phyloP scores from a whole-genome alignment of 208 protist species.

The Trypanosoma mega region DNA sequence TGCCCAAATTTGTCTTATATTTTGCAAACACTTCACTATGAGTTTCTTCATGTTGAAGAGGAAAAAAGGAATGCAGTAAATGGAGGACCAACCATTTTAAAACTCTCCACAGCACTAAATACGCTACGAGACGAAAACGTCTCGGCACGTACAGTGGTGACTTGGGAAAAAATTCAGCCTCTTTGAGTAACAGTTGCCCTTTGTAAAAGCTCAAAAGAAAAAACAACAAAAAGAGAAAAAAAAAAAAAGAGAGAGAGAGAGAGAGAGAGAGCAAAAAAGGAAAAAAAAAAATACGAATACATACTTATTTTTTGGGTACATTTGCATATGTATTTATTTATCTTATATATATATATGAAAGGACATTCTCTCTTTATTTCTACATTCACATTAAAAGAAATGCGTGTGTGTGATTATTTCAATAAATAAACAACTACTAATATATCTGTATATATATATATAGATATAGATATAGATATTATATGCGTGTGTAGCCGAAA shows the following conservation, averaged over 20 bases:
- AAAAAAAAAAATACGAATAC: slow-evolving; percentile 12
- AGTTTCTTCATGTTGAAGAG: slow-evolving; percentile 16
- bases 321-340: background rate
- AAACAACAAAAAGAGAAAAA: too few species aligned
- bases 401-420: background rate
- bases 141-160: slow-evolving; percentile 38
- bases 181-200: too few species aligned
- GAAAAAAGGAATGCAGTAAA: slow-evolving; percentile 10
- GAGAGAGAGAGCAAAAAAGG: too few species aligned
- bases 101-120: slow-evolving; percentile 25
- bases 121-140: slow-evolving; percentile 29
- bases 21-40: slow-evolving; percentile 15
- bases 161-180: slow-evolving; percentile 29
- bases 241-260: too few species aligned
- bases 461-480: background rate
- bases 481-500: too few species aligned
- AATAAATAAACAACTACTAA: background rate
- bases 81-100: slow-evolving; percentile 13
- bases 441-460: slow-evolving; percentile 1
- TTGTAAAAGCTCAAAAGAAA: too few species aligned
- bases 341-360: background rate
- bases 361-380: slow-evolving; percentile 17
- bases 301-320: slow-evolving; percentile 2
- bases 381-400: background rate
- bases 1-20: slow-evolving; percentile 17